A percentile compares a stretch with the other conserved stretches of the same genome.
phyloP scores from a whole-genome alignment of 345 rosid genomes.

The Trapa bicornis region DNA sequence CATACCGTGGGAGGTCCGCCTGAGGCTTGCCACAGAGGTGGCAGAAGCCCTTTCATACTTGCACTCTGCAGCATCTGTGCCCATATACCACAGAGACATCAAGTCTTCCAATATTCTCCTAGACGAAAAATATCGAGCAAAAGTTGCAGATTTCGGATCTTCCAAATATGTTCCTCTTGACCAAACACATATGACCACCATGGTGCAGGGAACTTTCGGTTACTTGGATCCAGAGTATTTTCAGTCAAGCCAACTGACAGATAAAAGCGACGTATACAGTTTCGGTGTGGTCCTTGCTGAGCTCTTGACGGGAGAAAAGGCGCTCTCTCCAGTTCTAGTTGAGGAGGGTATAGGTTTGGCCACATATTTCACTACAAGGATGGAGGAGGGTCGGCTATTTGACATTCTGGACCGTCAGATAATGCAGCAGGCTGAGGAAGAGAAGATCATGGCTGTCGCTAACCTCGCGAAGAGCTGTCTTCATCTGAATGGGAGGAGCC shows the following conservation, averaged over 20 bases:
- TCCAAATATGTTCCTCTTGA: constrained; percentile 1
- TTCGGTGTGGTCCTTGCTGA: background rate
- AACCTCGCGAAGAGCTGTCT: background rate
- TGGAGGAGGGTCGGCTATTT: background rate
- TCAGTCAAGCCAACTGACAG: background rate
- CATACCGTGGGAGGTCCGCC: background rate
- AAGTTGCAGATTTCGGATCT: background rate
- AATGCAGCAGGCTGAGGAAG: background rate
- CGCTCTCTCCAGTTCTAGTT: background rate
- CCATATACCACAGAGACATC: background rate
- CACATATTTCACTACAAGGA: background rate
- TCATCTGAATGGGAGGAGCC: background rate
- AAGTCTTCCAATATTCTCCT: constrained; percentile 2
- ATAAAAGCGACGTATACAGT: background rate
- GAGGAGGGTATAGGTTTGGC: background rate
- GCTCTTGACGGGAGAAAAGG: background rate
- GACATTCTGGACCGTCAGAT: background rate
- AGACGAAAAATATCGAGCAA: constrained; percentile 4
- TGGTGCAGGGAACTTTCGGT: constrained; percentile 1
- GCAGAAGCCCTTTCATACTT: background rate
- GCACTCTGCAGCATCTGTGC: background rate
- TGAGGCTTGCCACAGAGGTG: background rate
- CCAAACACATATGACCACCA: constrained; percentile 8
- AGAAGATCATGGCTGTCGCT: background rate
- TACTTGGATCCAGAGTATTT: background rate